phyloP scores from a whole-genome alignment of 805 yeast species.

The Sungouiozyma intestinalis region DNA sequence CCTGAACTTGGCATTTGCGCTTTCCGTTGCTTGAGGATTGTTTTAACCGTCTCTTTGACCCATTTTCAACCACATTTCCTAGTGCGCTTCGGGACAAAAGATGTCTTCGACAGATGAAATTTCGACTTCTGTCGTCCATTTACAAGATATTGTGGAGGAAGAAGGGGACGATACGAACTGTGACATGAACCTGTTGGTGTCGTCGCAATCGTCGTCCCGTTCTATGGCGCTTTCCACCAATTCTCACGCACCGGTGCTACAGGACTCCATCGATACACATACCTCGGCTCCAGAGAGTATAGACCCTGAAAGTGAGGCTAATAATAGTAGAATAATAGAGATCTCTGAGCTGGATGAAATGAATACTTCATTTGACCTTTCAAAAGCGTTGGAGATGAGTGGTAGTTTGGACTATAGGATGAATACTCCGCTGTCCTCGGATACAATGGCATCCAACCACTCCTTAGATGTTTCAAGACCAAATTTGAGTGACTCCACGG shows the following conservation, averaged over 20 bases:
- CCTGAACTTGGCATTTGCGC: too few relatives aligned
- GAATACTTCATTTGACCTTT: slow-evolving; percentile 20
- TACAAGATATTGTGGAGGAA: not conserved
- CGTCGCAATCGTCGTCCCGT: not conserved
- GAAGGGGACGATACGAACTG: not conserved
- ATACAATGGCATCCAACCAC: not conserved
- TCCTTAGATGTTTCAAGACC: not conserved
- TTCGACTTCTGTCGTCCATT: not conserved
- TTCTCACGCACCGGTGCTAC: not conserved
- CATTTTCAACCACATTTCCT: too few relatives aligned
- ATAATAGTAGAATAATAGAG: not conserved
- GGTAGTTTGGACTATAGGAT: not conserved
- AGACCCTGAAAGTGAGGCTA: not conserved
- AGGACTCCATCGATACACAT: not conserved
- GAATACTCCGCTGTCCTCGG: not conserved
- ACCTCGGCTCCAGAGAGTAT: not conserved
- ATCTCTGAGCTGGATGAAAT: slow-evolving; percentile 3
- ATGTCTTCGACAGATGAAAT: not conserved
- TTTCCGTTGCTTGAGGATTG: too few relatives aligned
- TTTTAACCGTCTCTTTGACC: too few relatives aligned
- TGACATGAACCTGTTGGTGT: not conserved
- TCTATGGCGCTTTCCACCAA: not conserved
- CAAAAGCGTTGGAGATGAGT: slow-evolving; percentile 22
- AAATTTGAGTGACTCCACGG: not conserved
- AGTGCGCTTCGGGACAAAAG: not conserved